phyloP scores from a whole-genome alignment of 257 asterid species.

The Leptodermis oblonga region DNA sequence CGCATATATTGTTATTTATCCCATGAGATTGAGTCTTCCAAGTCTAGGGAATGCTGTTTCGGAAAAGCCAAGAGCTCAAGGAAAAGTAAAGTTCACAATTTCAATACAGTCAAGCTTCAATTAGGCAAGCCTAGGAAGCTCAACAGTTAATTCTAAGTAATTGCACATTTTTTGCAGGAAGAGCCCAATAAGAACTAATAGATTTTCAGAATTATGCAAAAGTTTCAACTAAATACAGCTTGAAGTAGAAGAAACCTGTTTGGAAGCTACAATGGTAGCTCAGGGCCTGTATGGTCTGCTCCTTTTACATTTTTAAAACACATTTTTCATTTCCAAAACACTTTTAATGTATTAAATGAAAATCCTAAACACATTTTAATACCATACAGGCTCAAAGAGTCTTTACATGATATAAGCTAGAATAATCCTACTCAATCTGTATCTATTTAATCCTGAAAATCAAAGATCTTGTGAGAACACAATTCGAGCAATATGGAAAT shows the following conservation, averaged over 20 bases:
- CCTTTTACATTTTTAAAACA: no score
- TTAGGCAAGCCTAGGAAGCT: background rate
- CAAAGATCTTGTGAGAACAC: background rate
- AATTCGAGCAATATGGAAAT: background rate
- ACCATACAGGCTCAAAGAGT: no score
- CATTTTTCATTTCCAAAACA: no score
- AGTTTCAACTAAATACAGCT: background rate
- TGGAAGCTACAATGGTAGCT: background rate
- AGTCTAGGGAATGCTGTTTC: no score
- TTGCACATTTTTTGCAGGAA: background rate
- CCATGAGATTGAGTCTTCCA: no score
- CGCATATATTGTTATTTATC: no score
- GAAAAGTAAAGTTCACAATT: background rate
- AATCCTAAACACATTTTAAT: no score
- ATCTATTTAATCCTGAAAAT: background rate
- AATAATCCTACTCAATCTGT: no score
- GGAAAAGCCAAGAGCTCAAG: conserved; percentile 1
- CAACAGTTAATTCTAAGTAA: no score
- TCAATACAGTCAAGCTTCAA: background rate
- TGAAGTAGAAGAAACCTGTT: background rate
- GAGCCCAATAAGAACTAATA: background rate
- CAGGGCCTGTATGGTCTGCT: no score
- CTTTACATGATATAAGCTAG: no score
- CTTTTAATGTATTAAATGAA: no score
- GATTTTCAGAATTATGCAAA: background rate